Base-by-base conservation (phyloP, 148 eudicot species). In the Limonium bicolor region DNA sequence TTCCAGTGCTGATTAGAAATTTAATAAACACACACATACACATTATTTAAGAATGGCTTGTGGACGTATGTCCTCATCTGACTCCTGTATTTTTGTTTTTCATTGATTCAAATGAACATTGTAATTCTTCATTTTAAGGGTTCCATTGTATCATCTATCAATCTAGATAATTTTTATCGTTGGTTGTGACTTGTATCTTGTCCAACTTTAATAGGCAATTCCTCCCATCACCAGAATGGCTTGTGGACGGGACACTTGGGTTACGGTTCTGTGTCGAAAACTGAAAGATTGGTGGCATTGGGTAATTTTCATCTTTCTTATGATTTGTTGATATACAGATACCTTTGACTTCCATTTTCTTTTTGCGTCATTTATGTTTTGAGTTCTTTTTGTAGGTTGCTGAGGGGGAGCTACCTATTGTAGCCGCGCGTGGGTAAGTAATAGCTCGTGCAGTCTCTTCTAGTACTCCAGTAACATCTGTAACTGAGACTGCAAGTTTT, bases 251-350 rank as follows among this genome's bases (percentile, higher is more conserved):
- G 74, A 69, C 56, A 90, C 99, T 36, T 90, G 99, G 99, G 67
- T 90, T 11, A 85, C 94, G 20, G 88, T 90, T 56, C 60, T 90
- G 26, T 90, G 99, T 68, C 62, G 95, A 70, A 90, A 90, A 55
- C 57, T 90, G 75, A 76, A 88, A 61, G 94, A 90, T 54, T 90
- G 99, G 99, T 90, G 99, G 99, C 79, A 77, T 50, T 90, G 99
- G 99, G 99, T 90, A 85, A 63, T 44, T 40, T 25, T 27, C 35
- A 2, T 43, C 10, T 43, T 25, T 12, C 30, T 19, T 43, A 23
- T 43, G 48, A 25, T 24, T 17, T 42, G 24, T 6, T 6, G 9
- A 7, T n/a, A 10, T 43, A 7, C 12, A 37, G 7, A 14, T 36
- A 20, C 18, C 18, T 4, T 43, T 43, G 29, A 43, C 15, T 20